A percentile compares a stretch with the other conserved stretches of the same genome.
Evolutionary conservation across 2,329 filamentous ascomycete species (phyloP).

Genomic region (Talaromyces albobiverticillius): DNA sequence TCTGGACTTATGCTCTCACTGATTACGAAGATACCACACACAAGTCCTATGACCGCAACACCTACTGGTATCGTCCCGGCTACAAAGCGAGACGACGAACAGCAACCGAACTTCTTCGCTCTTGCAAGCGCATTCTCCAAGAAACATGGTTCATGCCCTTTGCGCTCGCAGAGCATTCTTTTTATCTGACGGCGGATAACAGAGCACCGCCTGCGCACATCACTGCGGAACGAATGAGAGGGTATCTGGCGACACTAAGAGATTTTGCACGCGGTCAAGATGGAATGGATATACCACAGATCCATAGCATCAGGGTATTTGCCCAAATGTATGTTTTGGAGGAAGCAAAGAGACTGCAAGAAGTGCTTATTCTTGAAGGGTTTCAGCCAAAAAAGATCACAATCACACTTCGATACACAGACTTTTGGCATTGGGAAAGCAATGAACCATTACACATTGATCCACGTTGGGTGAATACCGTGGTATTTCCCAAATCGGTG

Average conservation of each 20-base stretch:
- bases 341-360: slow-evolving; percentile 20
- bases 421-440: slow-evolving; percentile 49
- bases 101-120: slow-evolving; percentile 39
- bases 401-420: slow-evolving; percentile 50
- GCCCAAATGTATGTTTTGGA: slow-evolving; percentile 44
- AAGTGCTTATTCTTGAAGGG: slow-evolving; percentile 24
- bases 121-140: slow-evolving; percentile 43
- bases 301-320: slow-evolving; percentile 40
- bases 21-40: slow-evolving; percentile 33
- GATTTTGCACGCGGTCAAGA: slow-evolving; percentile 16
- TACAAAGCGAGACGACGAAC: slow-evolving; percentile 38
- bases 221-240: slow-evolving; percentile 14
- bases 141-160: slow-evolving; percentile 47
- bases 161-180: slow-evolving; percentile 36
- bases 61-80: slow-evolving; percentile 42
- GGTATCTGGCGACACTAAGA: slow-evolving; percentile 20
- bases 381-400: slow-evolving; percentile 39
- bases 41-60: slow-evolving; percentile 25
- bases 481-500: slow-evolving; percentile 33
- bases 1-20: slow-evolving; percentile 44
- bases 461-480: slow-evolving; percentile 34
- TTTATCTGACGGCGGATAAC: slow-evolving; percentile 33
- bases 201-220: slow-evolving; percentile 30
- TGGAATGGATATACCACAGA: slow-evolving; percentile 20
- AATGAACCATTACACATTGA: slow-evolving; percentile 37